Evolutionary conservation across 2,329 filamentous ascomycete species (phyloP).

Genomic region (Ophiostoma montium): DNA sequence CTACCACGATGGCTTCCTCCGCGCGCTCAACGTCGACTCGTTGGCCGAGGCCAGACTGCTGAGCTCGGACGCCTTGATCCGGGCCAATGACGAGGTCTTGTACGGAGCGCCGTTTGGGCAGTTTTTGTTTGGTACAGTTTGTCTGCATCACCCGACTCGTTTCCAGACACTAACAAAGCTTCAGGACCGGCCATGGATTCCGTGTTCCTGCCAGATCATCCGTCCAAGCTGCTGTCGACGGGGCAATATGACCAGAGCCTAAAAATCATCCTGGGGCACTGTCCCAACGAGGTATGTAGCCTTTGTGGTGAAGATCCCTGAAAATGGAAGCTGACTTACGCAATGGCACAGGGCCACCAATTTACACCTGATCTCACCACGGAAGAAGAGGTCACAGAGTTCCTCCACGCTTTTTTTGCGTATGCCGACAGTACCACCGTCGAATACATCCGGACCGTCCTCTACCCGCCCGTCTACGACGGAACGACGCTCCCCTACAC

Average conservation of each 20-base stretch:
- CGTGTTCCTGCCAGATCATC: neutral
- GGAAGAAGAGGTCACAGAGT: neutral
- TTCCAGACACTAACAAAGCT: neutral
- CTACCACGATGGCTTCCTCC: neutral
- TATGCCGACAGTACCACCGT: neutral
- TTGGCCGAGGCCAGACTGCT: neutral
- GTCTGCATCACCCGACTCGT: neutral
- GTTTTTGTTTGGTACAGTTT: neutral
- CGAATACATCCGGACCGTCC: neutral
- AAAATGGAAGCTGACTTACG: no score
- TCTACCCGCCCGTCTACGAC: neutral
- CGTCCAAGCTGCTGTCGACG: neutral
- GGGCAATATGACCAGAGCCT: neutral
- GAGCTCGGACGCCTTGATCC: neutral
- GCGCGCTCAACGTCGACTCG: neutral
- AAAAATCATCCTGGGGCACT: slow-evolving; percentile 2
- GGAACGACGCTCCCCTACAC: neutral
- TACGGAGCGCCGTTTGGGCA: neutral
- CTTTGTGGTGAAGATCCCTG: no score
- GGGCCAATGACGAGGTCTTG: slow-evolving; percentile 3
- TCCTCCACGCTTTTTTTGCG: neutral
- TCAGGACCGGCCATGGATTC: neutral
- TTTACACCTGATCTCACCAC: neutral
- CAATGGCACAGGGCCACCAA: neutral
- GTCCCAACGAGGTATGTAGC: neutral